phyloP scores from a whole-genome alignment of 78 protist species.

The Diacronema lutheri region DNA sequence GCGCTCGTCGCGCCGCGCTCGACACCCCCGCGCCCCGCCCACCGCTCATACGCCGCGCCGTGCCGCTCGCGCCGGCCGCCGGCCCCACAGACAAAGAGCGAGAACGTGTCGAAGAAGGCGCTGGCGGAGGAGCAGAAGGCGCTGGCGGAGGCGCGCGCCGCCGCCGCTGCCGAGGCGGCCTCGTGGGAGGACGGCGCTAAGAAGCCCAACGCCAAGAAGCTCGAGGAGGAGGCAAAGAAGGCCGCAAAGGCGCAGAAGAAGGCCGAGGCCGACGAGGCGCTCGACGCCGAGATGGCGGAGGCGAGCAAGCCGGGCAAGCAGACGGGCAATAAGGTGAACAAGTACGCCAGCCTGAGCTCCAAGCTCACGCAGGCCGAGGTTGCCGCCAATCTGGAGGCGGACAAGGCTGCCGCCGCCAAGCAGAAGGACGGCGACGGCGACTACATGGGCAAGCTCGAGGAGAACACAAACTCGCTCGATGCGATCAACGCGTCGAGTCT shows the following conservation, averaged over 20 bases:
- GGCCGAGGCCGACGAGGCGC: not conserved
- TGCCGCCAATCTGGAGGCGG: not conserved
- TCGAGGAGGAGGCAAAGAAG: not conserved
- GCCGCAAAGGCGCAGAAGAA: not conserved
- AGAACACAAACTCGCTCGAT: not conserved
- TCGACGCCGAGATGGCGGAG: not conserved
- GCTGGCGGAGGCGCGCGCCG: not conserved
- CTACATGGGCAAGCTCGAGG: not conserved
- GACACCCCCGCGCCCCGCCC: no score
- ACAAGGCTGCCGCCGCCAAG: not conserved
- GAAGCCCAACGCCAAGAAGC: not conserved
- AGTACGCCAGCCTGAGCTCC: no score
- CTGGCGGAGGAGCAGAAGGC: not conserved
- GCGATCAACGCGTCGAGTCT: not conserved
- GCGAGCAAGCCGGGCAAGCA: not conserved
- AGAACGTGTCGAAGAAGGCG: no score
- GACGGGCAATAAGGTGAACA: not conserved
- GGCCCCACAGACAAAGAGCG: no score
- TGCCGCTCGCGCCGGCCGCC: no score
- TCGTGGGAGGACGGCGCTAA: not conserved
- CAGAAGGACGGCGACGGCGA: not conserved
- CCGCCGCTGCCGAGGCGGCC: not conserved
- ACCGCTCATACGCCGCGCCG: no score
- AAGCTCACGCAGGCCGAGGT: slow-evolving; percentile 15
- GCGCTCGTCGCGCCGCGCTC: no score